These are phyloP conservation scores for Solanum sitiens DNA, from an alignment of 257 asterid species.

Conservation along the genomic window DNA sequence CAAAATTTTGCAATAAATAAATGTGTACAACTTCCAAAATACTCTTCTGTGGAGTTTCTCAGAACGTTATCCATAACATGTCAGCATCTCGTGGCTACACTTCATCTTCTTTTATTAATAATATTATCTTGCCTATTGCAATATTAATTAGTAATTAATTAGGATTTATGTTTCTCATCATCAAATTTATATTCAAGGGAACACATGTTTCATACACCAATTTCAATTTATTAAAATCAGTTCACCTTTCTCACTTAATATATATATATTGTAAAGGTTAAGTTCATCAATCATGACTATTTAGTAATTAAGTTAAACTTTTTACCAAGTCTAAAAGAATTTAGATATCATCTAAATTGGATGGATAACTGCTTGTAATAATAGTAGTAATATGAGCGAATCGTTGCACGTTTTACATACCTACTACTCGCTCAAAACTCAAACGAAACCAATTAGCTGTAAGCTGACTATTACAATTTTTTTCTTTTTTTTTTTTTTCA, in stretches of 20 bases:
- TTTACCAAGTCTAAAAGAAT: background rate
- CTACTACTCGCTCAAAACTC: background rate
- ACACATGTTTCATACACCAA: background rate
- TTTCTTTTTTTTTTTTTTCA: too few species aligned
- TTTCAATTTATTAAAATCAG: too few species aligned
- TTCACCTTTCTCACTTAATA: background rate
- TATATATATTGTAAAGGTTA: background rate
- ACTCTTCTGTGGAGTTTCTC: background rate
- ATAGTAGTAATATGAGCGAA: background rate
- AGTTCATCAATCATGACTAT: background rate
- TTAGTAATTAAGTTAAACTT: background rate
- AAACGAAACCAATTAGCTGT: background rate
- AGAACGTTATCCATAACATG: background rate
- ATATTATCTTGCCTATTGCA: too few species aligned
- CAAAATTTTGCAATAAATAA: background rate
- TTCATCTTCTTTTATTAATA: background rate
- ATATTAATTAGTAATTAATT: too few species aligned
- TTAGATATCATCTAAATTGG: background rate
- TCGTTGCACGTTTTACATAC: background rate
- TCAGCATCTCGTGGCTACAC: constrained; percentile 12
- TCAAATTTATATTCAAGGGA: background rate
- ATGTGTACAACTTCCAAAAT: background rate
- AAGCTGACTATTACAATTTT: too few species aligned
- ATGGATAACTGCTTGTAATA: background rate
- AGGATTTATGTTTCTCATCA: background rate